phyloP scores from a whole-genome alignment of 148 eudicot genomes.

The Camellia sinensis region DNA sequence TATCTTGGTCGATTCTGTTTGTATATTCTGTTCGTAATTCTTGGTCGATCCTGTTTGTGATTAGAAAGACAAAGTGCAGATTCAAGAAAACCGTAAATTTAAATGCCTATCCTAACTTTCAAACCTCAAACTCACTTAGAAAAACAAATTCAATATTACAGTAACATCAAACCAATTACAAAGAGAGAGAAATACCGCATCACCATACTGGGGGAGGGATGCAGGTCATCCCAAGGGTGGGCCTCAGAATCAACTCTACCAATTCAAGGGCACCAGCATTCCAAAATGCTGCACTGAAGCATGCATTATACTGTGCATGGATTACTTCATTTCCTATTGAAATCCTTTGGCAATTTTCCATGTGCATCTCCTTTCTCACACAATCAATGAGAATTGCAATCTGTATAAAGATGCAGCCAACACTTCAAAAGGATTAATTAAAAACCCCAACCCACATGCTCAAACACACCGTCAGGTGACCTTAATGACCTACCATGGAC shows the following conservation, averaged over 20 bases:
- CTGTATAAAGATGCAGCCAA: constrained; percentile 35
- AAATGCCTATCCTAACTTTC: background rate
- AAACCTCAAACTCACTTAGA: background rate
- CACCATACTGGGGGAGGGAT: constrained; percentile 70
- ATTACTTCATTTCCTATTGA: constrained; percentile 22
- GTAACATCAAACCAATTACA: background rate
- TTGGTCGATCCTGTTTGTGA: background rate
- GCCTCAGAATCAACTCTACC: constrained; percentile 71
- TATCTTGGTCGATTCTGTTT: background rate
- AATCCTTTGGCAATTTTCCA: constrained; percentile 36
- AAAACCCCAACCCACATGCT: background rate
- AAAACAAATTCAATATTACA: background rate
- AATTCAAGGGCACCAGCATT: constrained; percentile 57
- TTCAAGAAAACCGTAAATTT: background rate
- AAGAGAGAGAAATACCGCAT: constrained; percentile 57
- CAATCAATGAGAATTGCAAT: constrained; percentile 72
- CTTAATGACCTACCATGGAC: constrained; percentile 67
- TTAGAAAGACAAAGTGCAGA: background rate
- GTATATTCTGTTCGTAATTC: no score
- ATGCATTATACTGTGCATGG: constrained; percentile 23
- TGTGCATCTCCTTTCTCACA: constrained; percentile 63
- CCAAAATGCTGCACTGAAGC: constrained; percentile 47
- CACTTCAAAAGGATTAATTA: background rate
- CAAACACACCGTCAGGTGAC: constrained; percentile 14
- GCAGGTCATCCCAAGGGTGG: constrained; percentile 86